Base-by-base conservation (phyloP, 306 rosid species). In the Hippophae gyantsensis region DNA sequence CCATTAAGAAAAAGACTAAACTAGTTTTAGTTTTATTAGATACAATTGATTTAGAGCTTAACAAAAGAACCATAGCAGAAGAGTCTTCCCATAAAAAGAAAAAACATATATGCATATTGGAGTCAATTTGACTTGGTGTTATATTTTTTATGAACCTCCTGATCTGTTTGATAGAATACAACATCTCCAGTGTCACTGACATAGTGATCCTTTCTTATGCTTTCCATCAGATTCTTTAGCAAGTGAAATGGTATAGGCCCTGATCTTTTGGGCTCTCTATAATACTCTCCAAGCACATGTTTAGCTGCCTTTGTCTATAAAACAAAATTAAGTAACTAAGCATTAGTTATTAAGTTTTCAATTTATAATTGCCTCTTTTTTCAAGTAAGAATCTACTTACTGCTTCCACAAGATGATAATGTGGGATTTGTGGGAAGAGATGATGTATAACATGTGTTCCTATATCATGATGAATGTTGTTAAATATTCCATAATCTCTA, bases 371-470 rank as follows among this genome's bases (percentile, higher is more conserved):
- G 23, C 23, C 23, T 18, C 23, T 12, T 13, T 6, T 23, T 41
- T 5, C 7, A 10, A 10, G 12, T 5, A 27, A 55, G 6, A 38
- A 52, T 9, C 13, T 43, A 60, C 54, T 25, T 81, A 90, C 96
- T 68, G 99, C 99, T 85, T 92, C 95, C 0, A 84, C 77, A 10
- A 92, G 78, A 54, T 92, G 93, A 55, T 92, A 92, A 69, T 92
- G 99, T 10, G 99, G 99, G 70, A 92, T 92, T 58, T 86, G 96
- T 58, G 99, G 99, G 60, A 92, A 92, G 58, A 92, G 93, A 76
- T 92, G 96, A 61, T 92, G 99, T 6, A 92, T 77, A 13, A 88
- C 96, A 70, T 92, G 99, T 10, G 96, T 92, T 64, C 99, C 99
- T 54, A 92, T 92, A 57, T 88, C 93, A 66, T 92, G 96, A 74